These are phyloP conservation scores for Claviceps arundinis DNA, from an alignment of 2,329 filamentous ascomycete species.

Conservation along the genomic window DNA sequence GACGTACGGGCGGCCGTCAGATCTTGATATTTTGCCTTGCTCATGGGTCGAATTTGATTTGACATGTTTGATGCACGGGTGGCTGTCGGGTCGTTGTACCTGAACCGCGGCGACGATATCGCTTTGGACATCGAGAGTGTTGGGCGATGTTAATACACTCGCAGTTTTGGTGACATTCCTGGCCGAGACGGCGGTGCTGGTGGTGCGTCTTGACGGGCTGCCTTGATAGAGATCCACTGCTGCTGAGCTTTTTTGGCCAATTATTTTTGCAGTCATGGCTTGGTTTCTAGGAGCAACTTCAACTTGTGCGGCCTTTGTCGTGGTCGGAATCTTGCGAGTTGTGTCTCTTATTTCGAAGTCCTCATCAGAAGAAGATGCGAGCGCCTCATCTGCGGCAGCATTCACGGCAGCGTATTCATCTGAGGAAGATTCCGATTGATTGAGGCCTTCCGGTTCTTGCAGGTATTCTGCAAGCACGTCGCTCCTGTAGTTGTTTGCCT, in stretches of 20 bases:
- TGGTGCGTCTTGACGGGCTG: not conserved
- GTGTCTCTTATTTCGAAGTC: slow-evolving; percentile 21
- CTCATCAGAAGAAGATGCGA: slow-evolving; percentile 19
- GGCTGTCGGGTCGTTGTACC: not conserved
- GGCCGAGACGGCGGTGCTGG: not conserved
- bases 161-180: no score
- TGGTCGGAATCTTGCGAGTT: slow-evolving; percentile 14
- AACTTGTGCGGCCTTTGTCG: slow-evolving; percentile 11
- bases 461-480: slow-evolving; percentile 11
- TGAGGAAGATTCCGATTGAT: slow-evolving; percentile 20
- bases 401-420: slow-evolving; percentile 21
- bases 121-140: not conserved
- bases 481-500: slow-evolving; percentile 24
- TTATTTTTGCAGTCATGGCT: slow-evolving; percentile 12
- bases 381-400: slow-evolving; percentile 14
- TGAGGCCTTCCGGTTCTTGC: slow-evolving; percentile 13
- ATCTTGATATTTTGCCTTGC: not conserved
- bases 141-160: not conserved
- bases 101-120: not conserved
- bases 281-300: slow-evolving; percentile 16
- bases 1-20: not conserved
- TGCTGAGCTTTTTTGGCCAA: slow-evolving; percentile 18
- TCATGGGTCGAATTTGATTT: not conserved
- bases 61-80: not conserved
- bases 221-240: slow-evolving; percentile 1